Evolutionary conservation across 768 basidiomycete genomes (phyloP).

Genomic region (Collybia sordida): DNA sequence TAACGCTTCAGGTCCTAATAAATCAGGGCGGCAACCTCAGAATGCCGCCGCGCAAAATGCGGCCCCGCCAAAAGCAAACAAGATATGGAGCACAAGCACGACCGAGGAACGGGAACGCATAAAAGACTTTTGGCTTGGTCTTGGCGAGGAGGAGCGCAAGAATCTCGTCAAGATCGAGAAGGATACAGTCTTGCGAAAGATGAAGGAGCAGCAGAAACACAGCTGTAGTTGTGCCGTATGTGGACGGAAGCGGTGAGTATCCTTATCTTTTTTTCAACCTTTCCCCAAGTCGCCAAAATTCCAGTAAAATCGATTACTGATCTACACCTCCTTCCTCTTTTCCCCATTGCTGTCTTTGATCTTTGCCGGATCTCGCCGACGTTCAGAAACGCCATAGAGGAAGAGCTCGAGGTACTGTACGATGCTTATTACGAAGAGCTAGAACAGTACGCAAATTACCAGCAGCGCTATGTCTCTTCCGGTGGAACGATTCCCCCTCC

Average conservation of each 20-base stretch:
- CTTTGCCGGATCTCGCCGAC: conserved; percentile 17
- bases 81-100: conserved; percentile 94
- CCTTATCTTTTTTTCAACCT: conserved; percentile 24
- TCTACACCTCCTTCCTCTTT: conserved; percentile 19
- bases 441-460: conserved; percentile 98
- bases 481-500: conserved; percentile 89
- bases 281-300: conserved; percentile 15
- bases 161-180: conserved; percentile 97
- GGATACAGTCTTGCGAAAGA: conserved; percentile 95
- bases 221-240: conserved; percentile 95
- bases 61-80: conserved; percentile 54
- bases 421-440: conserved; percentile 99
- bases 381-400: conserved; percentile 91
- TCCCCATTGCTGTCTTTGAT: conserved; percentile 8
- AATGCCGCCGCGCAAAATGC: conserved; percentile 26
- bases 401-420: conserved; percentile 99
- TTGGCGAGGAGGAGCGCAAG: conserved; percentile 88
- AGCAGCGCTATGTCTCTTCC: conserved; percentile 92
- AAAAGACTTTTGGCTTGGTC: conserved; percentile 95
- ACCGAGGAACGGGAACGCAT: conserved; percentile 95
- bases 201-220: conserved; percentile 99
- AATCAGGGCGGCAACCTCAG: conserved; percentile 35
- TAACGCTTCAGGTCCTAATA: conserved; percentile 29
- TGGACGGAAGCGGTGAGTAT: conserved; percentile 89
- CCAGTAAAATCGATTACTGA: conserved; percentile 13